Conservation (phyloP, 176 grass and related monocot genomes). For the Paspalum notatum region DNA sequence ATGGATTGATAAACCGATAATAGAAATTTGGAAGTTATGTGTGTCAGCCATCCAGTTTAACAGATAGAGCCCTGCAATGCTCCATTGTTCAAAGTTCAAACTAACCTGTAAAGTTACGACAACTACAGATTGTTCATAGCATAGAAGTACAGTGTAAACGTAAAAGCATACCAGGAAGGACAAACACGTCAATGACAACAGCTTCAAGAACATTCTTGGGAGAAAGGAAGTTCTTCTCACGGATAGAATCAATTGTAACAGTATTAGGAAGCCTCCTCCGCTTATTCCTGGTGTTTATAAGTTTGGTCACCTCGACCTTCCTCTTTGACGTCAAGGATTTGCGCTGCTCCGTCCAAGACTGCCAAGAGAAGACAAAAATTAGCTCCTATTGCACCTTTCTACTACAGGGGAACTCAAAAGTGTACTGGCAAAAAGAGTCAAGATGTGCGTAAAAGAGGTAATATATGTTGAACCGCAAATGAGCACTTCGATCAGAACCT, state of each 20-base stretch:
- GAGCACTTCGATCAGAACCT: background rate
- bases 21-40: background rate
- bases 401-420: background rate
- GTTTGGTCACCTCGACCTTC: slow-evolving; percentile 62
- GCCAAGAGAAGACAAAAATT: slow-evolving; percentile 31
- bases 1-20: background rate
- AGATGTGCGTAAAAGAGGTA: background rate
- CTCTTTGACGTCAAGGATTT: slow-evolving; percentile 73
- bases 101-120: background rate
- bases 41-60: background rate
- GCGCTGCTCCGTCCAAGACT: slow-evolving; percentile 89
- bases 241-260: slow-evolving; percentile 76
- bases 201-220: slow-evolving; percentile 75
- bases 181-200: slow-evolving; percentile 65
- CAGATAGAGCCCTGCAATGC: background rate
- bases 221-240: slow-evolving; percentile 91
- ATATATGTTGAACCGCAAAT: background rate
- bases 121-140: background rate
- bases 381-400: background rate
- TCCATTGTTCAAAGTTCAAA: background rate
- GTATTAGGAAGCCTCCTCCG: slow-evolving; percentile 69
- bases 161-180: slow-evolving; percentile 73
- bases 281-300: slow-evolving; percentile 62
- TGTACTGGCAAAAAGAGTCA: background rate
- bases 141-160: background rate